Evolutionary conservation across 176 grass and related monocot genomes (phyloP).

Genomic region (Triticum turgidum): DNA sequence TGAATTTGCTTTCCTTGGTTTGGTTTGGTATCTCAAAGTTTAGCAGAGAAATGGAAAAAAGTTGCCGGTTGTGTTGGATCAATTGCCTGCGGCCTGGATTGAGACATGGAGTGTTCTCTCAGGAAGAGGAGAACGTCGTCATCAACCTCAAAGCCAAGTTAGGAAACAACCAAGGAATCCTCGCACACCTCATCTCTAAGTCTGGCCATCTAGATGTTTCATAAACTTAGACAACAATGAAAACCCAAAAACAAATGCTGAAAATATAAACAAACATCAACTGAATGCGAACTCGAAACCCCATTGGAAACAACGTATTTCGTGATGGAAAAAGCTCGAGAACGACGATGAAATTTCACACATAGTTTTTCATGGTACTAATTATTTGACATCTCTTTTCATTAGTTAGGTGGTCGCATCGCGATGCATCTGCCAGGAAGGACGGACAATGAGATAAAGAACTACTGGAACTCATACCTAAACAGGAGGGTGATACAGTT

Average conservation of each 20-base stretch:
- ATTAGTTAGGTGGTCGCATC: conserved; percentile 52
- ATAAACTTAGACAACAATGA: neutral
- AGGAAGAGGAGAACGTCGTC: no score
- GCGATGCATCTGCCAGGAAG: conserved; percentile 69
- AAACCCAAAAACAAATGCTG: neutral
- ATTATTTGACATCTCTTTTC: neutral
- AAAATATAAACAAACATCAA: neutral
- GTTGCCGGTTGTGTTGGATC: no score
- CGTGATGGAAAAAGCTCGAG: no score
- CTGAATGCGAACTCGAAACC: no score
- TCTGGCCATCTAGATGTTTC: neutral
- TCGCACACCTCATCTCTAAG: neutral
- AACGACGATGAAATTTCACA: no score
- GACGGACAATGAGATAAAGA: conserved; percentile 81
- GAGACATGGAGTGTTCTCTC: no score
- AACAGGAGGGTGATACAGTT: conserved; percentile 61
- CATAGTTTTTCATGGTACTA: no score
- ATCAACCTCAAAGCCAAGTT: conserved; percentile 52
- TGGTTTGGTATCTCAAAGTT: conserved; percentile 27
- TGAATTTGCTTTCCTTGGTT: conserved; percentile 3
- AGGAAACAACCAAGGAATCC: conserved; percentile 63
- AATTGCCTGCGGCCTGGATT: no score
- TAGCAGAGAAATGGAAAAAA: neutral
- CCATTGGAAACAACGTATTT: no score
- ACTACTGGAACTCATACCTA: conserved; percentile 81